phyloP scores from a whole-genome alignment of 2,329 filamentous ascomycete species.

The Hansfordia pulvinata region DNA sequence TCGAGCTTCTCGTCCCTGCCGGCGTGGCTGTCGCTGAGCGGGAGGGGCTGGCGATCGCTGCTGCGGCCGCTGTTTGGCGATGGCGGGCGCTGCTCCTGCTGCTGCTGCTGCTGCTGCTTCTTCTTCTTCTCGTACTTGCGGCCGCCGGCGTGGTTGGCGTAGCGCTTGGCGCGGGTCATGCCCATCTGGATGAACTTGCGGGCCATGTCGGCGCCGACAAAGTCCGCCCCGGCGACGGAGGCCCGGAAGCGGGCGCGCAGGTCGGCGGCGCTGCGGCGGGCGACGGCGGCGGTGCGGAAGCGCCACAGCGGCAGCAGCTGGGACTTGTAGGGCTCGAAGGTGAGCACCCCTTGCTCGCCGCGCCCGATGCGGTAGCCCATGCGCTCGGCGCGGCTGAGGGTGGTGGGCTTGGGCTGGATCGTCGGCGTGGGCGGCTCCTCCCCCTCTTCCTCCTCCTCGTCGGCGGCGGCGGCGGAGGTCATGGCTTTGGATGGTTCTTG shows the following conservation, averaged over 20 bases:
- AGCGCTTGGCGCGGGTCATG: conserved; percentile 46
- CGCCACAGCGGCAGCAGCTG: conserved; percentile 44
- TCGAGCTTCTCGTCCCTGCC: conserved; percentile 34
- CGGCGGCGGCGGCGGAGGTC: too few relatives aligned
- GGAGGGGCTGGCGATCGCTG: conserved; percentile 26
- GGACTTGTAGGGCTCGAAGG: conserved; percentile 51
- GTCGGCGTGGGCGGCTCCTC: too few relatives aligned
- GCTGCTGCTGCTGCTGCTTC: too few relatives aligned
- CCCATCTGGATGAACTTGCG: conserved; percentile 54
- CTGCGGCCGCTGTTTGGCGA: conserved; percentile 24
- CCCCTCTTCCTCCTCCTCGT: too few relatives aligned
- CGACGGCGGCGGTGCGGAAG: conserved; percentile 39
- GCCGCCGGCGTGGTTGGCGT: conserved; percentile 41
- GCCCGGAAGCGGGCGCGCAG: conserved; percentile 35
- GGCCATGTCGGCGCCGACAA: conserved; percentile 52
- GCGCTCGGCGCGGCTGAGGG: conserved; percentile 17
- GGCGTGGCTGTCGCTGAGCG: conserved; percentile 27
- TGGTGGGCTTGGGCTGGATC: conserved; percentile 3
- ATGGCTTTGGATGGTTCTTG: too few relatives aligned
- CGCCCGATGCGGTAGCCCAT: conserved; percentile 43
- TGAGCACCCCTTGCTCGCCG: conserved; percentile 47
- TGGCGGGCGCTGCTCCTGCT: conserved; percentile 21
- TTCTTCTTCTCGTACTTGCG: too few relatives aligned
- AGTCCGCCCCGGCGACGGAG: conserved; percentile 37
- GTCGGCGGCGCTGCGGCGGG: conserved; percentile 29